A percentile compares a stretch with the other conserved stretches of the same genome.
Evolutionary conservation across 2,329 filamentous ascomycete species (phyloP).

Genomic region (Hawksworthiomyces lignivorus): DNA sequence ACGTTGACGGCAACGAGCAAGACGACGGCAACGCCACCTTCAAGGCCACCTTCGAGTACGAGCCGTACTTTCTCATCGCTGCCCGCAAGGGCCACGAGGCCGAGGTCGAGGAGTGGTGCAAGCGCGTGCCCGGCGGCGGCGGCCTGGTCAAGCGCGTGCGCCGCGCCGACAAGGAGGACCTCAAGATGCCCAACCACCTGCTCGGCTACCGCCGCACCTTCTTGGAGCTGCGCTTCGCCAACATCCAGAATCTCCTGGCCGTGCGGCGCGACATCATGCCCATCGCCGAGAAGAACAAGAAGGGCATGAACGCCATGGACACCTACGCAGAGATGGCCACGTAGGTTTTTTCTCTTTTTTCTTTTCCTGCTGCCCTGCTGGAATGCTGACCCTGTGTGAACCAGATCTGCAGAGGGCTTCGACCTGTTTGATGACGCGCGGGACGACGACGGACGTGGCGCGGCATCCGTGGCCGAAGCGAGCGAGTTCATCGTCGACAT

Average conservation of each 20-base stretch:
- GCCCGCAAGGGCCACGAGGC: conserved; percentile 80
- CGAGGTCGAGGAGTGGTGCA: conserved; percentile 93
- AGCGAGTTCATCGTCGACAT: conserved; percentile 98
- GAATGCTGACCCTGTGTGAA: too few species aligned
- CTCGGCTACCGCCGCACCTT: conserved; percentile 86
- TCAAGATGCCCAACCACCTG: conserved; percentile 91
- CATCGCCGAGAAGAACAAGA: conserved; percentile 92
- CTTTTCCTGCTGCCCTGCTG: too few species aligned
- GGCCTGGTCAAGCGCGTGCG: conserved; percentile 73
- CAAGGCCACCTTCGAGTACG: conserved; percentile 93
- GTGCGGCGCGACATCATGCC: conserved; percentile 79
- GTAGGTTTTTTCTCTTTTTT: conserved; percentile 46
- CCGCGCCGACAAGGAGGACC: conserved; percentile 82
- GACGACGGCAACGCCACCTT: conserved; percentile 96
- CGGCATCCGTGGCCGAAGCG: conserved; percentile 70
- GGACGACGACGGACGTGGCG: conserved; percentile 72
- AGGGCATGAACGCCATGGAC: conserved; percentile 94
- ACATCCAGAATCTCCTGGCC: conserved; percentile 78
- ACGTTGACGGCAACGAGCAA: conserved; percentile 84
- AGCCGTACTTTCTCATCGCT: conserved; percentile 91
- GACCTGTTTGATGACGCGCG: conserved; percentile 86
- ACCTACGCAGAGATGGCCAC: conserved; percentile 93
- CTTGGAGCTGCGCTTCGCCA: conserved; percentile 77
- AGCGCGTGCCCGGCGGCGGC: conserved; percentile 66
- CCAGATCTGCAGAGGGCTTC: conserved; percentile 41